phyloP scores from a whole-genome alignment of 176 grass and related monocot species.

The Cymbopogon citratus region DNA sequence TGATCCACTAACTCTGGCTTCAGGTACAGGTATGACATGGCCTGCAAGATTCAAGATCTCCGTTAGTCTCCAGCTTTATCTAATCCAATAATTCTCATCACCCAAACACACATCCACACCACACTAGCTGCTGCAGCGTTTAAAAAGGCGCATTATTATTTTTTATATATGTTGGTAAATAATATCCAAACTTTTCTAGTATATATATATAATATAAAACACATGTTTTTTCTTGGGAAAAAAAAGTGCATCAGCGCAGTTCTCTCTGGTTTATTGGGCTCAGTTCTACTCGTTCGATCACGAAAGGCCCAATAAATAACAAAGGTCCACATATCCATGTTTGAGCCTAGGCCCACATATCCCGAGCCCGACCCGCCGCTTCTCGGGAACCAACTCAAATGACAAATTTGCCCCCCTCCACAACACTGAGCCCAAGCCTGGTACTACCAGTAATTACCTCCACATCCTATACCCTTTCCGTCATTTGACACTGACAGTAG shows the following conservation, averaged over 20 bases:
- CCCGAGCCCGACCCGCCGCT: neutral
- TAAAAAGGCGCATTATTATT: too few species aligned
- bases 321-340: too few species aligned
- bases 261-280: neutral
- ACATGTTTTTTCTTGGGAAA: too few species aligned
- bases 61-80: neutral
- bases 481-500: too few species aligned
- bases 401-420: neutral
- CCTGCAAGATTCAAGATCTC: neutral
- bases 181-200: too few species aligned
- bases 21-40: neutral
- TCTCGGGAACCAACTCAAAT: neutral
- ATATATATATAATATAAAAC: too few species aligned
- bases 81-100: neutral
- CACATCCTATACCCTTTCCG: accelerated
- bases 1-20: neutral
- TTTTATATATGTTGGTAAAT: too few species aligned
- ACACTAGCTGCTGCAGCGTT: too few species aligned
- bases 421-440: accelerated
- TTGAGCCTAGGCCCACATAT: neutral
- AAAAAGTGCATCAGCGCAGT: too few species aligned
- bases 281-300: neutral
- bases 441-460: neutral
- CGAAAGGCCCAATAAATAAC: neutral
- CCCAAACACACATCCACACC: too few species aligned